Base-by-base conservation (phyloP, 78 protist species). In the Dictyostelium brefeldianum region DNA sequence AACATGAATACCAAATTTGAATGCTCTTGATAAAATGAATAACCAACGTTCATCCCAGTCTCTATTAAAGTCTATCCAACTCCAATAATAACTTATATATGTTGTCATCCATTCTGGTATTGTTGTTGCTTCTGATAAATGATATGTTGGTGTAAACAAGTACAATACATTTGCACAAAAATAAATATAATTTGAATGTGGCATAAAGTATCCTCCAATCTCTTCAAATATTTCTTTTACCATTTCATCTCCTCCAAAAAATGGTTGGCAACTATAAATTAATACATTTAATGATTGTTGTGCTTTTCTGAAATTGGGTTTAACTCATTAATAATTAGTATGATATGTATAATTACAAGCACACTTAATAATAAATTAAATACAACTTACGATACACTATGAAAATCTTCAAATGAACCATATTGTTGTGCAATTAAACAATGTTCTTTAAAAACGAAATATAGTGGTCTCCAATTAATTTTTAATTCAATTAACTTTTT, bases 401-500 rank as follows among this genome's bases (percentile, higher is more conserved):
- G 36, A 11, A 31, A 4, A 14, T 20, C 31, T 29, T 71, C 80
- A 70, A 54, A 14, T 27, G 27, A 17, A 56, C 57, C 48, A 54
- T 41, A 36, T 27, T 29, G n/a, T 70, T 50, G 47, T 8, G 29
- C 20, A 27, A 62, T 62, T 25, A 22, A 22, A 62, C 71, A 62
- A 62, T 62, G n/a, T 5, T 62, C 71, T 62, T 62, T 62, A 62
- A 51, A 85, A 4, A 85, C 12, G 1, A 17, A 10, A 77, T 25
- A 85, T 3, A 85, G 43, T 27, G 92, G 92, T 31, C 51, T 51
- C 92, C 92, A 85, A 25, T 85, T 81, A 64, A 85, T 78, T 47
- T 31, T 22, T 15, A 85, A 11, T 56, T 73, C 80, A 75, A 85
- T 75, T 62, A 47, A 2, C 25, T 47, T 75, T 75, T 75, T 73